phyloP scores from a whole-genome alignment of 495 filamentous ascomycete genomes.

The Entonaema liquescens region DNA sequence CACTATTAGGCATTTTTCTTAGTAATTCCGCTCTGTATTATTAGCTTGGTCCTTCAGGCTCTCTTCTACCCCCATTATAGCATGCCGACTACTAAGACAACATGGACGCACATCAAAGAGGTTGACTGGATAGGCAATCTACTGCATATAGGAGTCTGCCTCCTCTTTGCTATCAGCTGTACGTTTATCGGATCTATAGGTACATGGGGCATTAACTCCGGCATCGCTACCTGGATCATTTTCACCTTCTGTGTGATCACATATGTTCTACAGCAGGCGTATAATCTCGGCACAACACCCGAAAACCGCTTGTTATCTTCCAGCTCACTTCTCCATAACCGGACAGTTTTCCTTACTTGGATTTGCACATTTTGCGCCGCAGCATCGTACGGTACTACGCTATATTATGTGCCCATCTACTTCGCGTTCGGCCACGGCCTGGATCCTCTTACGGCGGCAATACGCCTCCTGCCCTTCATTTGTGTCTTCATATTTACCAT shows the following conservation, averaged over 20 bases:
- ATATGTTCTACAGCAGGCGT: slow-evolving; percentile 46
- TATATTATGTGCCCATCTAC: slow-evolving; percentile 63
- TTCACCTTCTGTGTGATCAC: slow-evolving; percentile 28
- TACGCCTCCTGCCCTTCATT: slow-evolving; percentile 51
- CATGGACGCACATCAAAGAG: slow-evolving; percentile 48
- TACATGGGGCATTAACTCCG: slow-evolving; percentile 23
- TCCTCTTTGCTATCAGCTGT: slow-evolving; percentile 29
- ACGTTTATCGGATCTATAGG: slow-evolving; percentile 57
- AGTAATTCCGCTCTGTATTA: slow-evolving; percentile 64
- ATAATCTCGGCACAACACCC: slow-evolving; percentile 55
- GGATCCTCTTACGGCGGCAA: slow-evolving; percentile 48
- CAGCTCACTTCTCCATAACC: slow-evolving; percentile 48
- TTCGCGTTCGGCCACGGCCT: slow-evolving; percentile 58
- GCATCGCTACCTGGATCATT: slow-evolving; percentile 29
- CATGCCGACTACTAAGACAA: slow-evolving; percentile 49
- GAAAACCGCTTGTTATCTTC: slow-evolving; percentile 61
- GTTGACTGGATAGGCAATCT: slow-evolving; percentile 51
- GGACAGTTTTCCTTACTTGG: slow-evolving; percentile 26
- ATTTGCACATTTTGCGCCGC: slow-evolving; percentile 40
- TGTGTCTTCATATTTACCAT: slow-evolving; percentile 8
- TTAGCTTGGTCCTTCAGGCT: slow-evolving; percentile 61
- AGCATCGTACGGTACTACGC: slow-evolving; percentile 47
- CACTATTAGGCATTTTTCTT: slow-evolving; percentile 65
- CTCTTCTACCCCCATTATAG: slow-evolving; percentile 59
- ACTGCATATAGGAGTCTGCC: slow-evolving; percentile 30